Evolutionary conservation across 2,329 filamentous ascomycete genomes (phyloP), one percentile per base, ranked within the genome.

Genomic region (Pseudogymnoascus sp.): DNA sequence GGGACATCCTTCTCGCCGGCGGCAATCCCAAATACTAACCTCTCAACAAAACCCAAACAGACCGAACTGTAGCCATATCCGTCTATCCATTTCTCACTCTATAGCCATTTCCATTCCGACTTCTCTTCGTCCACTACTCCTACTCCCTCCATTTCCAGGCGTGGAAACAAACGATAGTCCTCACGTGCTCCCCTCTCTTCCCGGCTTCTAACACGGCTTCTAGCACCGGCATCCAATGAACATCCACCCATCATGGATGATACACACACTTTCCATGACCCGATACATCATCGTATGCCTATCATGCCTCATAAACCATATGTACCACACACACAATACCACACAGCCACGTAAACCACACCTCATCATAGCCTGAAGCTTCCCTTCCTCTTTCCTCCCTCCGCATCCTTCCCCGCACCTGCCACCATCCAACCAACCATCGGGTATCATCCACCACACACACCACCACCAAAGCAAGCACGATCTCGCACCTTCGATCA

Each of bases 341-440:
- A 50, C 37, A 38, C 11, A 25, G 14, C 33, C 8, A 11, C 38
- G 11, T 31, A 16, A 42, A 53, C 23, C 47, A 53, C 47, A 53
- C 50, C 50, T 33, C 50, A 56, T 33, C 50, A 56, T 56, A 56
- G 50, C 50, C 50, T 56, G 50, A 44, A 47, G 47, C 47, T 53
- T n/a, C 23, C 28, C 28, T 31, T 31, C 28, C 28, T 31, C 28
- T 10, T 31, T 31, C 28, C 47, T 25, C 12, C 47, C 4, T 53
- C n/a, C n/a, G 25, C 47, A 16, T 25, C 21, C 47, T 53, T 53
- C 47, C 47, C 47, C 47, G 47, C 47, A 53, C 47, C 44, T 31
- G 7, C 47, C 47, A 18, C n/a, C 25, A 33, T 53, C 47, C 47
- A 53, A 53, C 47, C 47, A 53, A 31, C 21, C 25, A 53, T 53